Base-by-base conservation (phyloP, 345 rosid genomes). In the Eucalyptus regnans region DNA sequence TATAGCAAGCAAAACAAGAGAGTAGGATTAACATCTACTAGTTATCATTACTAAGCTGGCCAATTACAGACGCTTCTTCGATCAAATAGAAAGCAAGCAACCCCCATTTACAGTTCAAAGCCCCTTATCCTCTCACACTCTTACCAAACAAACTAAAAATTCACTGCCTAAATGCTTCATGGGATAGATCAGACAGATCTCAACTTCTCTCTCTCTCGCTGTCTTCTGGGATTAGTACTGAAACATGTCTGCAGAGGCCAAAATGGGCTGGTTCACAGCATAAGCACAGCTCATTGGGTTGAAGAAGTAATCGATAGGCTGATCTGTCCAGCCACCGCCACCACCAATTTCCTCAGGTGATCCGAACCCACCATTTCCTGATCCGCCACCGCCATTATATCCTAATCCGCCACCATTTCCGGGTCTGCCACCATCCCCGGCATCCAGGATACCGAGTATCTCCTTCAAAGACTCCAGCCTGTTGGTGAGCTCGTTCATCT, bases 401-500 rank as follows among this genome's bases (percentile, higher is more conserved):
- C 13, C 87, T 20, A 33, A 6, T 62, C 68, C 68, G 17, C 33
- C 31, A 27, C 68, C 68, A 29, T 29, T 10, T 29, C 62, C 29
- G 4, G 81, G 90, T 87, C 31, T 88, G 66, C 85, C 92, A 84
- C 71, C 89, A n/a, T 54, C 66, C 4, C 49, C 83, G 11, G 83
- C 83, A 37, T 71, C 20, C 46, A 95, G 68, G 91, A 92, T 91
- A 22, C 52, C 71, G 86, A 96, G 88, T 80, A 98, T 98, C 86
- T 95, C 99, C 86, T 94, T 93, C 91, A 97, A 88, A 41, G 98
- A 98, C 83, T 95, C 91, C 84, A 98, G 93, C 86, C 99, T 92
- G 90, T 95, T 88, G 89, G 76, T 92, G 12, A 98, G 98, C 91
- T 98, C 99, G 62, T 90, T 88, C 12, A 91, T 89, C 89, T 97